Conservation (phyloP, 2,329 filamentous ascomycete species). For the Phaeosphaeria sp. region DNA sequence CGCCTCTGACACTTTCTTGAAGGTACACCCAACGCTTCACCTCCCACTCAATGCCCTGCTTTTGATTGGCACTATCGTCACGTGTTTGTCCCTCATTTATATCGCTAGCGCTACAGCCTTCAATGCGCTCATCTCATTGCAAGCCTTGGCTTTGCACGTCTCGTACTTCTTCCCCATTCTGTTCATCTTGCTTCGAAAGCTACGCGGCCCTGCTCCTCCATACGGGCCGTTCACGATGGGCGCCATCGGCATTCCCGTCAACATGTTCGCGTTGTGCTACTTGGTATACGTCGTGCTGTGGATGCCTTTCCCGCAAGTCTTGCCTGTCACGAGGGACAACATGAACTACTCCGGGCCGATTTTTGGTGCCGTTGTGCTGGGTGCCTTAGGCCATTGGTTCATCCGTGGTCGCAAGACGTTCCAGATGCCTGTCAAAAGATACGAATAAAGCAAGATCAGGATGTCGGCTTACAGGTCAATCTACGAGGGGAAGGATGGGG, state of each 20-base stretch:
- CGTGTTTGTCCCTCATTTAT: slow-evolving; percentile 40
- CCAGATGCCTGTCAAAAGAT: slow-evolving; percentile 27
- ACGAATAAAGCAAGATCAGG: slow-evolving; percentile 18
- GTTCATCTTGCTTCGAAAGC: slow-evolving; percentile 31
- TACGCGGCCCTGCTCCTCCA: slow-evolving; percentile 24
- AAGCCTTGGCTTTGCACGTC: slow-evolving; percentile 37
- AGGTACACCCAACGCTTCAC: slow-evolving; percentile 37
- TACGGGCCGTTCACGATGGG: slow-evolving; percentile 41
- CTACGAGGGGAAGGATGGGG: background rate
- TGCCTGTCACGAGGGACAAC: slow-evolving; percentile 36
- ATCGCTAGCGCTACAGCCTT: slow-evolving; percentile 46
- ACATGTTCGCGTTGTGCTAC: slow-evolving; percentile 33
- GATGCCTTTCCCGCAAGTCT: slow-evolving; percentile 38
- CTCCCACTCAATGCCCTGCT: slow-evolving; percentile 34
- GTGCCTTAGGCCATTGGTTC: slow-evolving; percentile 31
- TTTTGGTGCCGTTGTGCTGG: slow-evolving; percentile 29
- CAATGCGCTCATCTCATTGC: slow-evolving; percentile 41
- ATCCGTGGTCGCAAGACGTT: slow-evolving; percentile 26
- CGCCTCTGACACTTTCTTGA: background rate
- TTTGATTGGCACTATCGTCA: slow-evolving; percentile 36
- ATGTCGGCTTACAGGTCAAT: background rate
- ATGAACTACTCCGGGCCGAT: slow-evolving; percentile 44
- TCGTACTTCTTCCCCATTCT: slow-evolving; percentile 43
- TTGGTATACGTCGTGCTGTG: slow-evolving; percentile 33
- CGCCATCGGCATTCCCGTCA: slow-evolving; percentile 28